Evolutionary conservation across 306 rosid genomes (phyloP).

Genomic region (Astragalus glycyphyllos): DNA sequence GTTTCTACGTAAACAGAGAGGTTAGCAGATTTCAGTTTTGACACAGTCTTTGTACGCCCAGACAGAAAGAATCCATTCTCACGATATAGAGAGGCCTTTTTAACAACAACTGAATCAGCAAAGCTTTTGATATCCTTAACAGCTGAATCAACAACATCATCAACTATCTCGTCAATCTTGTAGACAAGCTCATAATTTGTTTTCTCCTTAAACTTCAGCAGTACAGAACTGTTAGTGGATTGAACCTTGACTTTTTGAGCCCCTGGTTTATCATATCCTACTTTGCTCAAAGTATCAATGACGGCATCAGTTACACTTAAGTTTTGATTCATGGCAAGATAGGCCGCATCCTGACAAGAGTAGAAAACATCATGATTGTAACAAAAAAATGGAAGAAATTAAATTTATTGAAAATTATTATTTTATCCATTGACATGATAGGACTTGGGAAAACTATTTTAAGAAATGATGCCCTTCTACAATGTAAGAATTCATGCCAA

Average conservation of each 20-base stretch:
- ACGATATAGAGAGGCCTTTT: constrained; percentile 60
- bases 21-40: constrained; percentile 51
- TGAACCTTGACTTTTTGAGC: constrained; percentile 69
- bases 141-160: constrained; percentile 52
- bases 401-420: neutral
- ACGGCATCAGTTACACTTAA: constrained; percentile 66
- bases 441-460: neutral
- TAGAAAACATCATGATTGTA: constrained; percentile 27
- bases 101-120: constrained; percentile 71
- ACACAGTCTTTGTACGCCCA: constrained; percentile 47
- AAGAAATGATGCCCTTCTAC: neutral
- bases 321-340: constrained; percentile 59
- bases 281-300: constrained; percentile 57
- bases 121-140: constrained; percentile 63
- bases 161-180: constrained; percentile 55
- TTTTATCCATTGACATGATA: constrained; percentile 14
- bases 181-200: constrained; percentile 68
- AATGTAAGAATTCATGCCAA: neutral
- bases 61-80: neutral
- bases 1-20: constrained; percentile 70
- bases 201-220: constrained; percentile 59
- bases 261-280: constrained; percentile 60
- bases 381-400: constrained; percentile 1
- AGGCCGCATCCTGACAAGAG: constrained; percentile 72
- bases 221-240: constrained; percentile 74